phyloP scores from a whole-genome alignment of 1,284 basidiomycete genomes.

The Ganoderma sinense region DNA sequence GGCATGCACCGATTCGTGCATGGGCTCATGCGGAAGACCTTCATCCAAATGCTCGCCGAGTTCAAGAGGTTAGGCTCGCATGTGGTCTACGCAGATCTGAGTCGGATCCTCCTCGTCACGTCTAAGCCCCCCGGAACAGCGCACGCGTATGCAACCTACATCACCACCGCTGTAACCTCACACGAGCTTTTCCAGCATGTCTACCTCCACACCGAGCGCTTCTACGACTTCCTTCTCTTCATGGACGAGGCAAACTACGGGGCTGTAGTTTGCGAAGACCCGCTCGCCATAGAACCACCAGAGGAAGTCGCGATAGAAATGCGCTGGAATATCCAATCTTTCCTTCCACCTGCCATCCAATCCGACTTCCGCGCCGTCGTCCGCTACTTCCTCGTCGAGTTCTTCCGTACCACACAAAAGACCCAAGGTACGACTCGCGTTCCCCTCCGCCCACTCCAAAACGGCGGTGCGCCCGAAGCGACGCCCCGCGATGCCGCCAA shows the following conservation, averaged over 20 bases:
- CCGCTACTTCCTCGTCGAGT: constrained; percentile 87
- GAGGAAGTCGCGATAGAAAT: constrained; percentile 81
- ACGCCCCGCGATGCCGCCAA: constrained; percentile 76
- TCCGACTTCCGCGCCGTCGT: constrained; percentile 80
- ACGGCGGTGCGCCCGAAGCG: constrained; percentile 63
- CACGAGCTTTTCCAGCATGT: constrained; percentile 97
- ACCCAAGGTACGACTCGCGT: constrained; percentile 65
- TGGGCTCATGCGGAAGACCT: constrained; percentile 97
- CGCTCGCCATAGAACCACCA: constrained; percentile 70
- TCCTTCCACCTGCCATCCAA: constrained; percentile 89
- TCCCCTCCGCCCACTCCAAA: constrained; percentile 81
- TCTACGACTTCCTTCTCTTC: constrained; percentile 95
- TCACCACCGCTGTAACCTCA: constrained; percentile 91
- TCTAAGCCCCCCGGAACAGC: constrained; percentile 97
- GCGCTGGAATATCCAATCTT: constrained; percentile 95
- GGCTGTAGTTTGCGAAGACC: constrained; percentile 87
- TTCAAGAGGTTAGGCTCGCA: constrained; percentile 95
- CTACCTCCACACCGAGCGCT: constrained; percentile 86
- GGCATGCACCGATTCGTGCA: constrained; percentile 94
- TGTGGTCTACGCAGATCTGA: constrained; percentile 96
- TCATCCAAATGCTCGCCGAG: constrained; percentile 96
- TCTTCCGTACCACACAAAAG: constrained; percentile 83
- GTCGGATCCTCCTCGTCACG: constrained; percentile 90
- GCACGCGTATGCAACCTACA: constrained; percentile 94
- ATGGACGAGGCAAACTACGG: constrained; percentile 97